A percentile compares a stretch with the other conserved stretches of the same genome.
Evolutionary conservation across 2,329 filamentous ascomycete species (phyloP).

Genomic region (Fusarium pseudoanthophilum): DNA sequence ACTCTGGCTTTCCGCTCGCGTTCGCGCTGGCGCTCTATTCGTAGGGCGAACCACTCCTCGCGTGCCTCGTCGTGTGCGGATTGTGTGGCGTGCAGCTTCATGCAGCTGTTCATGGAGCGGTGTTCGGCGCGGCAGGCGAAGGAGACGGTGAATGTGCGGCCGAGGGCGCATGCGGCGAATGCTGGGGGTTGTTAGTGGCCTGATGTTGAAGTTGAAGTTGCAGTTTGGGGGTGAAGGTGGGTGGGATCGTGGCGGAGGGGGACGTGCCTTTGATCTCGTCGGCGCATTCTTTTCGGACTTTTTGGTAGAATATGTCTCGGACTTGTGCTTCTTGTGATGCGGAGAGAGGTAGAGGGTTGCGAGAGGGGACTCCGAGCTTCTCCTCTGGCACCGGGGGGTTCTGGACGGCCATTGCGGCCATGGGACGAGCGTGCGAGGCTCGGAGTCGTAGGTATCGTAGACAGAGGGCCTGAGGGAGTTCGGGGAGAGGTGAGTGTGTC

Average conservation of each 20-base stretch:
- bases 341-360: constrained; percentile 85
- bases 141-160: constrained; percentile 86
- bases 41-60: constrained; percentile 89
- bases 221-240: background rate
- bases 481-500: background rate
- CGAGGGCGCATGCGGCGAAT: constrained; percentile 89
- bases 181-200: constrained; percentile 60
- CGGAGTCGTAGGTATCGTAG: background rate
- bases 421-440: constrained; percentile 27
- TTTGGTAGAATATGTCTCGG: constrained; percentile 81
- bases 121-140: constrained; percentile 86
- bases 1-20: constrained; percentile 71
- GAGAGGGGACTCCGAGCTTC: constrained; percentile 64
- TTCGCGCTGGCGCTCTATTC: constrained; percentile 75
- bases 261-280: constrained; percentile 78
- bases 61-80: constrained; percentile 87
- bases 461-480: background rate
- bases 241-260: background rate
- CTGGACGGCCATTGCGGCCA: constrained; percentile 50
- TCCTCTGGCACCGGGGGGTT: constrained; percentile 50
- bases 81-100: constrained; percentile 86
- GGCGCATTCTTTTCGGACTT: constrained; percentile 79
- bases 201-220: constrained; percentile 21
- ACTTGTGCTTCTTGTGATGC: constrained; percentile 85
- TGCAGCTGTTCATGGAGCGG: constrained; percentile 91